Evolutionary conservation across 768 basidiomycete genomes (phyloP).

Genomic region (Agrocybe pediades): DNA sequence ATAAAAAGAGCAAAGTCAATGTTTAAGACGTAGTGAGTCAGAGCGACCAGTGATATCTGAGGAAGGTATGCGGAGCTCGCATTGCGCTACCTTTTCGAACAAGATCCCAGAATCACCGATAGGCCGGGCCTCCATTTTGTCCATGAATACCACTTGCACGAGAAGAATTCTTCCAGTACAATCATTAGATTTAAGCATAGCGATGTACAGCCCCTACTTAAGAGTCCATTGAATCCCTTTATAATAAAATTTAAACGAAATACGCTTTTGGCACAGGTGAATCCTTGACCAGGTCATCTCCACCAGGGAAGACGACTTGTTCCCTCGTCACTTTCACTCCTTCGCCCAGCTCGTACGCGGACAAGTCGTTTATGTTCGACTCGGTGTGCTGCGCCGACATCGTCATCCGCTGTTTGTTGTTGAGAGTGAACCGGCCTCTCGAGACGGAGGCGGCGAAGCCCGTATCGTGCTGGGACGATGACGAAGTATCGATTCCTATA

Average conservation of each 20-base stretch:
- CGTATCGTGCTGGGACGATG: neutral
- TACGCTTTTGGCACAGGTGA: constrained; percentile 3
- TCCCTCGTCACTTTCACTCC: constrained; percentile 7
- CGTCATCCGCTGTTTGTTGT: neutral
- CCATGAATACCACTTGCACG: too few species aligned
- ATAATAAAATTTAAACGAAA: constrained; percentile 4
- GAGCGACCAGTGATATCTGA: too few species aligned
- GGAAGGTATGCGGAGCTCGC: too few species aligned
- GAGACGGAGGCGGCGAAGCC: neutral
- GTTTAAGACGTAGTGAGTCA: too few species aligned
- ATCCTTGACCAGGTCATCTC: neutral
- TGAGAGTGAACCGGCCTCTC: neutral
- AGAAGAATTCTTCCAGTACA: neutral
- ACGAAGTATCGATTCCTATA: neutral
- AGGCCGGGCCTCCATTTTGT: too few species aligned
- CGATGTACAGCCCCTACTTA: neutral
- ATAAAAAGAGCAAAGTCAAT: too few species aligned
- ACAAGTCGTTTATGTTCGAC: neutral
- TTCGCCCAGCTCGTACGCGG: constrained; percentile 7
- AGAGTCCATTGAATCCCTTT: neutral
- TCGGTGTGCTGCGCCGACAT: neutral
- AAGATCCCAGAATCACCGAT: too few species aligned
- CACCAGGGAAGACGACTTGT: constrained; percentile 9
- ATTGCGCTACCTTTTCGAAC: too few species aligned
- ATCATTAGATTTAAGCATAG: neutral